Evolutionary conservation across 331 rosid genomes (phyloP), one percentile per base, ranked within the genome.

Genomic region (Erythrophleum ivorense): DNA sequence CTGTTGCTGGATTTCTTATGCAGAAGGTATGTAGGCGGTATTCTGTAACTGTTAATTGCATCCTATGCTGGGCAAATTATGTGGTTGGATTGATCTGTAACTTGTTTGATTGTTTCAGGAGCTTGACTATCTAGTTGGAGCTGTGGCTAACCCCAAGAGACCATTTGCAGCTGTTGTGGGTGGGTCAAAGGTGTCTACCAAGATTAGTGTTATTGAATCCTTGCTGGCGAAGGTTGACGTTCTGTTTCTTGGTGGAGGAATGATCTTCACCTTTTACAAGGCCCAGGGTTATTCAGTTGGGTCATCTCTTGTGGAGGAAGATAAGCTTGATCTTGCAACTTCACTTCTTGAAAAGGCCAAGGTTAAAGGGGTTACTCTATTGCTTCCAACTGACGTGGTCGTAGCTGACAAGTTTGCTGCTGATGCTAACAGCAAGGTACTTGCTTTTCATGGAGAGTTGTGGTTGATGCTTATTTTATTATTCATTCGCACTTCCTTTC

Each of bases 1-100:
- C 96, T 31, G 96, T 91, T 21, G 96, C 96, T 80, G 96, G 93
- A 75, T 91, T 82, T 78, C 96, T 91, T 53, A 89, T 91, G 93
- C 96, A 89, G 91, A 91, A 91, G 96, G 96, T 89, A 62, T 70
- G 60, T 11, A 34, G 36, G 12, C 9, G 45, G 0, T 13, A 33
- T 33, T 9, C 21, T 4, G 14, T 34, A 43, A 73, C 9, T 9
- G 10, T 59, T 49, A 48, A 80, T 29, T 11, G n/a, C 38, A 73
- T 46, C 12, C 7, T 57, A 15, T 73, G 40, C 9, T 19, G 46
- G 6, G 57, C 5, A 46, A 59, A 53, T 80, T 41, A 46, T 55
- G 33, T 16, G 57, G 64, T 41, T 71, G 45, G 15, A 29, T 79
- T 33, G 19, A 66, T 73, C 14, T 57, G 38, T 67, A 7, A 14